phyloP scores from a whole-genome alignment of 768 basidiomycete genomes.

The Kondoa subrosea region DNA sequence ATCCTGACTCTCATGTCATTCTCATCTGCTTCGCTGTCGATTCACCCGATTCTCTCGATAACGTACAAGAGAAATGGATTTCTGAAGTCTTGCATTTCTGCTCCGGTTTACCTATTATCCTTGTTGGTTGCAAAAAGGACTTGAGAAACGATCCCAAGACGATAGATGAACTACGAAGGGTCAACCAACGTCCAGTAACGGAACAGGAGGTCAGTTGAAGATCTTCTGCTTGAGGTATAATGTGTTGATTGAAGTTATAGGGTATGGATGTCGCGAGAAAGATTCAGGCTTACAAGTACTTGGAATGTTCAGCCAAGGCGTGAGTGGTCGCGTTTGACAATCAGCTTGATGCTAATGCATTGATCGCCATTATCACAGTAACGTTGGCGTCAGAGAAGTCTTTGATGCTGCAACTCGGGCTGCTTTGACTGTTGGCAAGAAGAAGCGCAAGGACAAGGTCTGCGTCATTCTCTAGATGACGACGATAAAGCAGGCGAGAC shows the following conservation, averaged over 20 bases:
- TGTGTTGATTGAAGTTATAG: constrained; percentile 35
- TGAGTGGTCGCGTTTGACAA: constrained; percentile 33
- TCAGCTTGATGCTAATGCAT: neutral
- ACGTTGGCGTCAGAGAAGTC: constrained; percentile 87
- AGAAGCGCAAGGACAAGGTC: neutral
- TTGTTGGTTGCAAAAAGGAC: constrained; percentile 99
- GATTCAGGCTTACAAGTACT: constrained; percentile 90
- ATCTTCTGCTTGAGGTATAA: neutral
- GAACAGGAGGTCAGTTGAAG: constrained; percentile 57
- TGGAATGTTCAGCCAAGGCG: constrained; percentile 91
- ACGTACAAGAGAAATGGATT: constrained; percentile 99
- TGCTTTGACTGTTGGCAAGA: constrained; percentile 44
- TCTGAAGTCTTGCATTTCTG: constrained; percentile 96
- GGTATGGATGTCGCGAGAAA: constrained; percentile 88
- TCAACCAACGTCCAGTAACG: constrained; percentile 82
- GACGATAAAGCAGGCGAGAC: neutral
- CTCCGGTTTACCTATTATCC: constrained; percentile 78
- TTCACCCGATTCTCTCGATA: constrained; percentile 93
- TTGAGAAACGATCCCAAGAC: constrained; percentile 81
- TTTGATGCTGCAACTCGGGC: constrained; percentile 95
- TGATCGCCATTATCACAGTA: neutral
- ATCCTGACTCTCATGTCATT: constrained; percentile 99
- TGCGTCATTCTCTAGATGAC: neutral
- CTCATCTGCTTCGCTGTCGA: constrained; percentile 98
- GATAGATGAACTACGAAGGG: constrained; percentile 84